phyloP scores from a whole-genome alignment of 495 filamentous ascomycete genomes.

The Lasiosphaeria hispida region DNA sequence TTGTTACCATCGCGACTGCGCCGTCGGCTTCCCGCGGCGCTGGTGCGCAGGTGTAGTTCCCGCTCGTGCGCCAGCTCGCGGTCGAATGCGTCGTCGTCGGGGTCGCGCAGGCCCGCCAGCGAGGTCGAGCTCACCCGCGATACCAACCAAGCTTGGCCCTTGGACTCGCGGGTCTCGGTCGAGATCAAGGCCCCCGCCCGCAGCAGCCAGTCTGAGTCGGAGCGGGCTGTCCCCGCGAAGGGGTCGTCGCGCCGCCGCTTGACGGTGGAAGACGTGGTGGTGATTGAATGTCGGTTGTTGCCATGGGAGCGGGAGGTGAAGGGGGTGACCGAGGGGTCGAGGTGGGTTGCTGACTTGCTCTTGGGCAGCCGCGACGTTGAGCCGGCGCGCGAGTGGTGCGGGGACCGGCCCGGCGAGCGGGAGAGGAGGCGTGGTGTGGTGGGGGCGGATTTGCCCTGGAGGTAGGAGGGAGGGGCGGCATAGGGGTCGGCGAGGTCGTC shows the following conservation, averaged over 20 bases:
- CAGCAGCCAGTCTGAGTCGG: slow-evolving; percentile 70
- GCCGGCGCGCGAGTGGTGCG: slow-evolving; percentile 35
- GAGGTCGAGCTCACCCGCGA: slow-evolving; percentile 71
- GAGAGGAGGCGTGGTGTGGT: slow-evolving; percentile 57
- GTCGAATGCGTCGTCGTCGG: slow-evolving; percentile 46
- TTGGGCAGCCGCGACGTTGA: slow-evolving; percentile 36
- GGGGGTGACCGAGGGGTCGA: slow-evolving; percentile 25
- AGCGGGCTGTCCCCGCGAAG: slow-evolving; percentile 26
- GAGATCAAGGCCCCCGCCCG: slow-evolving; percentile 69
- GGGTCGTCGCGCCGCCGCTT: slow-evolving; percentile 14
- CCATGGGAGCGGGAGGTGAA: not conserved
- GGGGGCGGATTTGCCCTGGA: slow-evolving; percentile 54
- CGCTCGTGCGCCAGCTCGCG: slow-evolving; percentile 41
- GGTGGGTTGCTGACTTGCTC: slow-evolving; percentile 47
- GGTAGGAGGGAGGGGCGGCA: slow-evolving; percentile 42
- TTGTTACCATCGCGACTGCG: slow-evolving; percentile 25
- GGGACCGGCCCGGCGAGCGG: slow-evolving; percentile 46
- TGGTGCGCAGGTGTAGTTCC: slow-evolving; percentile 29
- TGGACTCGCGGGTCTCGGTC: slow-evolving; percentile 68
- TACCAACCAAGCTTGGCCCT: slow-evolving; percentile 76
- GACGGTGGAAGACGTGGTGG: slow-evolving; percentile 25
- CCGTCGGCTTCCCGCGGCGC: slow-evolving; percentile 27
- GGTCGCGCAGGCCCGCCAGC: slow-evolving; percentile 51
- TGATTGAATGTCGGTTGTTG: slow-evolving; percentile 13
- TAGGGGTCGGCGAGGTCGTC: slow-evolving; percentile 39